Evolutionary conservation across 331 rosid genomes (phyloP).

Genomic region (Pyracantha coccinea): DNA sequence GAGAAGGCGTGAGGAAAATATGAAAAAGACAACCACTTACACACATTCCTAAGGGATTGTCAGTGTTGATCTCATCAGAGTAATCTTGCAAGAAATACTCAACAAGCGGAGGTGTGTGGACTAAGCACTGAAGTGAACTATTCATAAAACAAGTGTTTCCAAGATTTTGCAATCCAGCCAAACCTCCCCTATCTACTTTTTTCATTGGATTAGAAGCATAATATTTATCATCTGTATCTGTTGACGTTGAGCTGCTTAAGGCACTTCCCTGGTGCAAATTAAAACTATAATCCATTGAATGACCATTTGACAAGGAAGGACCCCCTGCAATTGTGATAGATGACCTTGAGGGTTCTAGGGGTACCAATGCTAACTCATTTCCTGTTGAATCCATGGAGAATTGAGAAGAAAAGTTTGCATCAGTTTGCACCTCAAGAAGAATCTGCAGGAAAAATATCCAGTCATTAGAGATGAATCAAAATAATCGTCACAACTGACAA

Average conservation of each 20-base stretch:
- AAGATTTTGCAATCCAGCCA: slow-evolving; percentile 96
- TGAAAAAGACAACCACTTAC: slow-evolving; percentile 44
- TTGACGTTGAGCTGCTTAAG: slow-evolving; percentile 45
- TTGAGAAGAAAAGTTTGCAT: slow-evolving; percentile 27
- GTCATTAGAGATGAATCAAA: slow-evolving; percentile 18
- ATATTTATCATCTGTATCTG: slow-evolving; percentile 54
- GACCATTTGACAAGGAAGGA: slow-evolving; percentile 81
- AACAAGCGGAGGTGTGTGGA: slow-evolving; percentile 83
- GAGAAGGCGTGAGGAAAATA: slow-evolving; percentile 4
- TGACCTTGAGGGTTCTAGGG: slow-evolving; percentile 85
- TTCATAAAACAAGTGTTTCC: slow-evolving; percentile 99
- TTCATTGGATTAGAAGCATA: slow-evolving; percentile 30
- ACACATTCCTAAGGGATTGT: slow-evolving; percentile 95
- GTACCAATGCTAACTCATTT: slow-evolving; percentile 85
- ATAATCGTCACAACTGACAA: slow-evolving; percentile 12
- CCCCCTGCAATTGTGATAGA: slow-evolving; percentile 90
- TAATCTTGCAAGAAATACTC: slow-evolving; percentile 92
- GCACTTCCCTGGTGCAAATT: slow-evolving; percentile 52
- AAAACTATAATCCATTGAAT: slow-evolving; percentile 50
- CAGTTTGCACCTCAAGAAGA: slow-evolving; percentile 60
- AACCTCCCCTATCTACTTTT: slow-evolving; percentile 70
- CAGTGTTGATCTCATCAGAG: slow-evolving; percentile 75
- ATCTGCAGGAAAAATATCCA: slow-evolving; percentile 49
- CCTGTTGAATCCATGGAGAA: slow-evolving; percentile 61
- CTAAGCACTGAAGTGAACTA: slow-evolving; percentile 90